Percentiles rank a stretch among this genome's conserved stretches.
These are phyloP conservation scores for Taphrina pruni DNA, from an alignment of 1,139 yeast species.

Conservation along the genomic window DNA sequence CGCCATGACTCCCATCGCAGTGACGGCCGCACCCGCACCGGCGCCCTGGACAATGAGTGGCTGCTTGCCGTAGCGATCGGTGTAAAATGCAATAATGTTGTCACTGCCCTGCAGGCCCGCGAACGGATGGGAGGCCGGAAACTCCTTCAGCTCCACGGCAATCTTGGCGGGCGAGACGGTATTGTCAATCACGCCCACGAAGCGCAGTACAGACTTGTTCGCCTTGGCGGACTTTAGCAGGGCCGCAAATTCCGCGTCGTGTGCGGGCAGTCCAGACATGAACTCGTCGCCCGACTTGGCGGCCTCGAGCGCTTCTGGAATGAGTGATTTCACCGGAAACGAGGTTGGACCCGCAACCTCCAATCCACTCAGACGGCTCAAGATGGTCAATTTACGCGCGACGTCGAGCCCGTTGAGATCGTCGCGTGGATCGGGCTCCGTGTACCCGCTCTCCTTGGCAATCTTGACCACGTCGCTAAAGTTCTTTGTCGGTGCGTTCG, in stretches of 20 bases:
- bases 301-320: conserved; percentile 83
- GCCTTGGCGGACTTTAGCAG: conserved; percentile 80
- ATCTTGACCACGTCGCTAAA: conserved; percentile 87
- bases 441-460: conserved; percentile 91
- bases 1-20: conserved; percentile 97
- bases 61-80: conserved; percentile 80
- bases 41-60: conserved; percentile 98
- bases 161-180: conserved; percentile 54
- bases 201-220: conserved; percentile 86
- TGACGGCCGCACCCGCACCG: conserved; percentile 98
- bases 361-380: conserved; percentile 89
- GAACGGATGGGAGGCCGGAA: conserved; percentile 85
- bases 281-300: conserved; percentile 58
- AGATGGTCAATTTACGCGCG: conserved; percentile 94
- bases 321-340: conserved; percentile 93
- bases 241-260: conserved; percentile 76
- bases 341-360: conserved; percentile 87
- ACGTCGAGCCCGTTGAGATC: conserved; percentile 97
- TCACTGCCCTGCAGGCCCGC: conserved; percentile 95
- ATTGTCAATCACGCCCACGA: conserved; percentile 88
- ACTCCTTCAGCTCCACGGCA: conserved; percentile 84
- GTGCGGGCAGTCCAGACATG: conserved; percentile 77
- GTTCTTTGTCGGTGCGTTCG: conserved; percentile 58
- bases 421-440: conserved; percentile 99
- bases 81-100: conserved; percentile 88